Evolutionary conservation across 78 protist species (phyloP), one percentile per base, ranked within the genome.

Genomic region (Dictyostelium intermedium): DNA sequence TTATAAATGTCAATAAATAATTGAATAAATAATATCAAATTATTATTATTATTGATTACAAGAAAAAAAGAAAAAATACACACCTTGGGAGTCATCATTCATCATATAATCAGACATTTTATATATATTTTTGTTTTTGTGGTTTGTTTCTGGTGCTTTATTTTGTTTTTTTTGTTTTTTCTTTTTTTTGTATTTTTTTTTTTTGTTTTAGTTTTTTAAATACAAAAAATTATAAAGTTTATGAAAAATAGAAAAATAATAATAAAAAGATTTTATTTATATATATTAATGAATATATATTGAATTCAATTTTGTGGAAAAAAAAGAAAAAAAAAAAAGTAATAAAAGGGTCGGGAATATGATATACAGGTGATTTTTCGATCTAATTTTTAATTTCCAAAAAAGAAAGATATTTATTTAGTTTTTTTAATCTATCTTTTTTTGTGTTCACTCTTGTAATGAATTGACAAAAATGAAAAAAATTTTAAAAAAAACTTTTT

Each of bases 31-130:
- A 13, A 23, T 11, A 60, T 16, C 61, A 53, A 53, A 61, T n/a
- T n/a, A n/a, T n/a, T n/a, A n/a, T n/a, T n/a, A n/a, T n/a, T n/a
- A n/a, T n/a, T n/a, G n/a, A n/a, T n/a, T 7, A 23, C 63, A 60
- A 60, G 6, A 60, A 82, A 6, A 9, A 45, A 45, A 45, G 6
- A 8, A 35, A 27, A 32, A 5, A 82, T 83, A 20, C 66, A 56
- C 37, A 84, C 91, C 91, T 84, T 35, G 45, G 20, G 20, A 76
- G 34, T 66, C 91, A 11, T 84, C 91, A 84, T 84, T 84, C 82
- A 84, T 70, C 47, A 66, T 70, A 70, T 84, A 84, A 43, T 84
- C 91, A 45, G 74, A 63, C 91, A 84, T 84, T 66, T 70, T 83
- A 23, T 78, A 41, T 78, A 78, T 78, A 74, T 72, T 14, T 72